These are phyloP conservation scores for Picocystis sp. DNA, from an alignment of 163 green algal genomes.

Conservation along the genomic window DNA sequence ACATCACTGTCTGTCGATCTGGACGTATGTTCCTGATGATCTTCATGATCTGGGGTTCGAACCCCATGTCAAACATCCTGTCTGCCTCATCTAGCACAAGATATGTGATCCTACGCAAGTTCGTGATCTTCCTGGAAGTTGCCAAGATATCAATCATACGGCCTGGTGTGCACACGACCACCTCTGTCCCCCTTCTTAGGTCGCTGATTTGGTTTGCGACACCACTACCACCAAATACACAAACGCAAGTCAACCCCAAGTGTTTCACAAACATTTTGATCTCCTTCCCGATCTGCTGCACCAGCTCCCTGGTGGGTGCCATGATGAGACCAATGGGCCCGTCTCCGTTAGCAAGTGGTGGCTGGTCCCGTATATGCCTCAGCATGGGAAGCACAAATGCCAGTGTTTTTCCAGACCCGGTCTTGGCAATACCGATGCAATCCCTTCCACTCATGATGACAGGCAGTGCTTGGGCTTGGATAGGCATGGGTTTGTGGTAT, in stretches of 20 bases:
- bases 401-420: constrained; percentile 88
- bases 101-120: constrained; percentile 82
- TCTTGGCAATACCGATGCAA: constrained; percentile 96
- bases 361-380: constrained; percentile 87
- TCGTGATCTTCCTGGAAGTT: constrained; percentile 78
- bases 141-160: constrained; percentile 97
- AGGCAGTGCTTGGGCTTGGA: constrained; percentile 82
- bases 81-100: constrained; percentile 95
- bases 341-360: constrained; percentile 49
- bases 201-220: constrained; percentile 77
- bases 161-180: constrained; percentile 78
- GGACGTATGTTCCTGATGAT: constrained; percentile 28
- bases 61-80: constrained; percentile 98
- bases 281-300: constrained; percentile 83
- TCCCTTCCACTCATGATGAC: constrained; percentile 93
- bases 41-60: constrained; percentile 70
- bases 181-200: constrained; percentile 80
- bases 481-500: constrained; percentile 72
- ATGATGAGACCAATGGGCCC: constrained; percentile 83
- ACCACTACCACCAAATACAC: constrained; percentile 76
- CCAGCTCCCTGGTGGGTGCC: constrained; percentile 89
- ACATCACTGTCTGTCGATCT: constrained; percentile 34
- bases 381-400: constrained; percentile 93
- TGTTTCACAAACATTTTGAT: constrained; percentile 46
- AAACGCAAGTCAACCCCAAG: constrained; percentile 40